Evolutionary conservation across 1,139 yeast genomes (phyloP).

Genomic region (Hansenula sp.): DNA sequence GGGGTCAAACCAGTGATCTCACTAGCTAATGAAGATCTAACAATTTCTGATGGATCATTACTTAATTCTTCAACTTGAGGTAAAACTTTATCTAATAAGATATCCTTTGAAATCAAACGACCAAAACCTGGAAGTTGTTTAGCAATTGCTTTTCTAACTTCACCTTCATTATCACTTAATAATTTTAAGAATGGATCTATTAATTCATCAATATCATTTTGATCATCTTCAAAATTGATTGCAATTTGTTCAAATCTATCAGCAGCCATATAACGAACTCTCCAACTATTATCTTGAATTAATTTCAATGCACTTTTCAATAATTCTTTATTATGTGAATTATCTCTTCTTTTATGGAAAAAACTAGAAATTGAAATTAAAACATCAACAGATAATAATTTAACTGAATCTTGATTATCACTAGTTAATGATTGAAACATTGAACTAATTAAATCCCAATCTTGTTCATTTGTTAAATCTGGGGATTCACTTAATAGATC

Average conservation of each 20-base stretch:
- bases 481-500: slow-evolving; percentile 45
- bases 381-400: slow-evolving; percentile 84
- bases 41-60: slow-evolving; percentile 89
- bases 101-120: slow-evolving; percentile 43
- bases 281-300: slow-evolving; percentile 91
- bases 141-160: slow-evolving; percentile 91
- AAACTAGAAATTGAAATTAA: slow-evolving; percentile 68
- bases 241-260: slow-evolving; percentile 82
- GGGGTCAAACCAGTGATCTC: slow-evolving; percentile 88
- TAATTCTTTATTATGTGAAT: slow-evolving; percentile 55
- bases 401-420: slow-evolving; percentile 94
- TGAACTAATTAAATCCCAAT: slow-evolving; percentile 71
- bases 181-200: slow-evolving; percentile 56
- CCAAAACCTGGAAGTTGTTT: slow-evolving; percentile 86
- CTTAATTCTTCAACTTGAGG: slow-evolving; percentile 84
- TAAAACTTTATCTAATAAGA: slow-evolving; percentile 64
- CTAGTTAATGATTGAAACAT: slow-evolving; percentile 79
- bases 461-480: slow-evolving; percentile 36
- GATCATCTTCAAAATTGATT: slow-evolving; percentile 45
- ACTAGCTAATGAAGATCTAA: slow-evolving; percentile 87
- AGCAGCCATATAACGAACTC: slow-evolving; percentile 97
- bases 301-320: slow-evolving; percentile 60
- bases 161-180: slow-evolving; percentile 93
- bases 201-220: slow-evolving; percentile 53
- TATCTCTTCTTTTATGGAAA: slow-evolving; percentile 54